Evolutionary conservation across 768 basidiomycete species (phyloP), one percentile per base, ranked within the genome.

Genomic region (Russula foetens): DNA sequence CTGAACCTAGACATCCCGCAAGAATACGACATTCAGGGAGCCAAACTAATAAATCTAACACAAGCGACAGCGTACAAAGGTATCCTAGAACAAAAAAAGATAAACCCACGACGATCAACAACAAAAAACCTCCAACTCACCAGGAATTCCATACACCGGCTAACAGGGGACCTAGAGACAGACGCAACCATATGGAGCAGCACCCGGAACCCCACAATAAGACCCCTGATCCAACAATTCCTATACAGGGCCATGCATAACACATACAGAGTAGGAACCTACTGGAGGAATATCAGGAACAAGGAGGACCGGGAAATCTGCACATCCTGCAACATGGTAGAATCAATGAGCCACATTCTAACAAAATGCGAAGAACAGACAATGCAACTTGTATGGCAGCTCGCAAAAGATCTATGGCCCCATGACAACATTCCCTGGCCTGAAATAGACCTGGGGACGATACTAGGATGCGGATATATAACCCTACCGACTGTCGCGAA

Each of bases 301-400:
- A 6, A 35, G 1, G 43, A 59, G n/a, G 1, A 5, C 1, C 12
- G 44, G 0, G 17, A n/a, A n/a, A 7, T 1, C 4, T 58, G 58
- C 43, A 11, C 17, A 0, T 3, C 0, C 2, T 56, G 46, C n/a
- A 19, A 12, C 0, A 3, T 0, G 1, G 11, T 6, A 4, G 71
- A 72, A 7, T 59, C 63, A 0, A 58, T 69, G 48, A 55, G 35
- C 0, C 71, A 71, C 46, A 69, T 71, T 5, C 63, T 71, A 0
- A 48, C 33, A 0, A 7, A 59, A 1, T 71, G 70, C 44, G 8
- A 9, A 4, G 7, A 35, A 2, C 14, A 4, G 4, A 14, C 33
- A 0, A 7, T 8, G 2, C n/a, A 5, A 1, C 14, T 14, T 2
- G 38, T 52, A 12, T 52, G 50, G 50, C 4, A 17, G 7, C 50